Percentiles rank a stretch among this genome's conserved stretches.
Conservation (phyloP, 176 grass and related monocot species). For the Tillandsia fasciculata region DNA sequence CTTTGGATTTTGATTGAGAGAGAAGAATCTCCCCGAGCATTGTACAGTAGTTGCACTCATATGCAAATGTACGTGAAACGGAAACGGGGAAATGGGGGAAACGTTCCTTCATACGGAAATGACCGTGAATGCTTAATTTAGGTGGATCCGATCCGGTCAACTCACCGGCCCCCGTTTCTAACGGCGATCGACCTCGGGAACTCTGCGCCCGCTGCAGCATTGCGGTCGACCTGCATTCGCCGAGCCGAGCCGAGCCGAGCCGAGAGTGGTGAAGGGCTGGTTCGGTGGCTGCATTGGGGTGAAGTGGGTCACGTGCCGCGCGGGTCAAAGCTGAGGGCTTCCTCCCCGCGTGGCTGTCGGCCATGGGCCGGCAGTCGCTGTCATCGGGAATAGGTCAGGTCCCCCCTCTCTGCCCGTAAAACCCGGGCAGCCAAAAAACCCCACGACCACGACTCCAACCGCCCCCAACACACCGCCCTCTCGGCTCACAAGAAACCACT, state of each 20-base stretch:
- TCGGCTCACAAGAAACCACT: conserved; percentile 3
- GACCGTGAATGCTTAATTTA: not conserved
- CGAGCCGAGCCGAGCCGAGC: not conserved
- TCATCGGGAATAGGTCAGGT: conserved; percentile 26
- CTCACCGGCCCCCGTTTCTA: not conserved
- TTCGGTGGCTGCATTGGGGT: too few relatives aligned
- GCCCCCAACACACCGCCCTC: not conserved
- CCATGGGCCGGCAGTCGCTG: conserved; percentile 40
- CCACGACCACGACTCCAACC: not conserved
- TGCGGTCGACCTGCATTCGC: not conserved
- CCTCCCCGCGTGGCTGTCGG: conserved; percentile 37
- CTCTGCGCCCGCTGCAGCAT: not conserved
- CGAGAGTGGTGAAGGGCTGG: not conserved
- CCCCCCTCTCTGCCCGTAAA: conserved; percentile 18
- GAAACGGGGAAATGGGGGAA: too few relatives aligned
- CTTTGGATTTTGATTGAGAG: too few relatives aligned
- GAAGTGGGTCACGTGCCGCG: conserved; percentile 18
- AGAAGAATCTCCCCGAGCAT: too few relatives aligned
- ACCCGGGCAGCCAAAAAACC: not conserved
- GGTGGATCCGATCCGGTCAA: not conserved
- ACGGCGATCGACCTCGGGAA: not conserved
- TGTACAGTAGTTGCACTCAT: too few relatives aligned
- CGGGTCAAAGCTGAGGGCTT: conserved; percentile 1
- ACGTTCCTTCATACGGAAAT: not conserved
- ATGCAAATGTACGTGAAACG: not conserved